Evolutionary conservation across 805 yeast species (phyloP), one percentile per base, ranked within the genome.

Genomic region (Lipomyces orientalis): DNA sequence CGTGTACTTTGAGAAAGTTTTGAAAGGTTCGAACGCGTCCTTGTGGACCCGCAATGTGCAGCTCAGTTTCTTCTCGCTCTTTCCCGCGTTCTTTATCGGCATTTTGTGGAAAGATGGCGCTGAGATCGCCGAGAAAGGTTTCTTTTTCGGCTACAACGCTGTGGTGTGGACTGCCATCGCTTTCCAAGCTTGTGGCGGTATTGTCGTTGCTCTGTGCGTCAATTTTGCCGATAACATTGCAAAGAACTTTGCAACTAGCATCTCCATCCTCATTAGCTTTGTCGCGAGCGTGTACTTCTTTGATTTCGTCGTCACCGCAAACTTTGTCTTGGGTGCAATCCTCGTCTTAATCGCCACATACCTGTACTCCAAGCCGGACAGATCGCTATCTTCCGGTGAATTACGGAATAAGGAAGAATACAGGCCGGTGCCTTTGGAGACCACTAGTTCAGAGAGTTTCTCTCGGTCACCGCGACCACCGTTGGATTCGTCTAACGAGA

Each of bases 211-310:
- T 3, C 68, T 80, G 37, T 80, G 81, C 61, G 83, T 80, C 67
- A 80, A 80, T 65, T 80, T 76, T 64, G 83, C 83, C 31, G 83
- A 80, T 71, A 80, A 79, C 69, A 80, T 80, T 60, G 80, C 81
- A 64, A 80, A 80, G 73, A 80, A 80, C 73, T 80, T 80, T 69
- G 82, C 82, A 14, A 80, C 82, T 8, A 76, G 81, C 10, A 74
- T 80, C 54, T 78, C 82, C 14, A 80, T 80, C 64, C 74, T 80
- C 31, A 71, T 80, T 10, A 78, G 81, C 10, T 80, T 79, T 37
- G 69, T 80, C 34, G 82, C 81, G 8, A 73, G 78, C 49, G 79
- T 79, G 25, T 75, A 76, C 63, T 74, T 78, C 61, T 80, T 80
- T 70, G 77, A 76, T 62, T 78, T 80, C 49, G 72, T 64, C 19